Percentiles rank a stretch among this genome's conserved stretches.
phyloP scores from a whole-genome alignment of 257 asterid species.

The Cinchona pubescens region DNA sequence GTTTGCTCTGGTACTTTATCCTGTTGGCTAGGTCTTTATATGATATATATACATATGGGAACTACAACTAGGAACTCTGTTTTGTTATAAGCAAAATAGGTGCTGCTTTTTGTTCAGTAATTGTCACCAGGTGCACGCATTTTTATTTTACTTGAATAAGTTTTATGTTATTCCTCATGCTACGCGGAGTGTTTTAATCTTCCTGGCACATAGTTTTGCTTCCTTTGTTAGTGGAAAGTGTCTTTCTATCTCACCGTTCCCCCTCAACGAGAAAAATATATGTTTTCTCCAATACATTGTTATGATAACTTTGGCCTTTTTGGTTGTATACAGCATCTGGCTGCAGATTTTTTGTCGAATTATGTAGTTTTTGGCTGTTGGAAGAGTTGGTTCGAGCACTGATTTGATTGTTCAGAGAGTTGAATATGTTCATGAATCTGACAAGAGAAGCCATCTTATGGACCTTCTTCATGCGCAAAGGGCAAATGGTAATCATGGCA shows the following conservation, averaged over 20 bases:
- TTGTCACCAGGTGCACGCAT: not conserved
- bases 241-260: not conserved
- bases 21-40: not conserved
- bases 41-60: not conserved
- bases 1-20: not conserved
- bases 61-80: not conserved
- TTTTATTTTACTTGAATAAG: not conserved
- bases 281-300: not conserved
- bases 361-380: slow-evolving; percentile 91
- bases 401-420: slow-evolving; percentile 94
- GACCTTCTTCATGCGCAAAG: slow-evolving; percentile 95
- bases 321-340: slow-evolving; percentile 66
- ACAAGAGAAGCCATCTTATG: slow-evolving; percentile 95
- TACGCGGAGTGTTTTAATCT: not conserved
- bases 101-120: not conserved
- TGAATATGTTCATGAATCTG: slow-evolving; percentile 90
- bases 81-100: not conserved
- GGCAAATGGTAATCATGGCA: slow-evolving; percentile 68
- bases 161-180: not conserved
- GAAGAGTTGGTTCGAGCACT: slow-evolving; percentile 98
- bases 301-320: slow-evolving; percentile 4
- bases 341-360: slow-evolving; percentile 73
- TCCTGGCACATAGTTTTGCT: not conserved
- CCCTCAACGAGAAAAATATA: not conserved
- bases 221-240: not conserved